Evolutionary conservation across 2,329 filamentous ascomycete genomes (phyloP), one percentile per base, ranked within the genome.

Genomic region (Ilyonectria destructans): DNA sequence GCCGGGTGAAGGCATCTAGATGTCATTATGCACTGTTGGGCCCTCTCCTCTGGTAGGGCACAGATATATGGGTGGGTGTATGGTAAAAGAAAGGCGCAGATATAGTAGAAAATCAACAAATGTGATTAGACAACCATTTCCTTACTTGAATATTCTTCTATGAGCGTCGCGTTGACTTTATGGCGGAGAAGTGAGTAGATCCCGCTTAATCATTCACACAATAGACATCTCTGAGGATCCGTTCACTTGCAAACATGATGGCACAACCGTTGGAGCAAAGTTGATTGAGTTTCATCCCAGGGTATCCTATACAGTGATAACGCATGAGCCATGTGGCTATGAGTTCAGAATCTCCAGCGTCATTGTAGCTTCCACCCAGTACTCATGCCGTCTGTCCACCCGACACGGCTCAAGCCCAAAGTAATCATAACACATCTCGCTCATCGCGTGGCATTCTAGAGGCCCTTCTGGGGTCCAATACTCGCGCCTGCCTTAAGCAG

Each of bases 101-200:
- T 8, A 61, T 46, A 33, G 33, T 56, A 61, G 35, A 60, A 45
- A 57, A 57, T 61, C 51, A 57, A 57, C n/a, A 19, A 49, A 48
- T 29, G 45, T 51, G 40, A 37, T 21, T 61, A 65, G 57, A 65
- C 52, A 35, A 33, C 49, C 15, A 13, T 9, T 19, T 10, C 9
- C 23, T 10, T 15, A 2, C 31, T 10, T 15, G 21, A 26, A 15
- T 49, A 23, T 13, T 26, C 26, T 26, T 15, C 26, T 6, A 19
- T 33, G 4, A 49, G 46, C 15, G 23, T 26, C 6, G 46, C 15
- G 46, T 17, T 9, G 46, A 2, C 17, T 13, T 6, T 13, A 4
- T 49, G 21, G 46, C 4, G 12, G 3, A 33, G 31, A 33, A 33
- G 31, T 33, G 31, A 33, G 31, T 12, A 9, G 12, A 9, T 33